Evolutionary conservation across 305 asterid genomes (phyloP), one percentile per base, ranked within the genome.

Genomic region (Plantago lanceolata): DNA sequence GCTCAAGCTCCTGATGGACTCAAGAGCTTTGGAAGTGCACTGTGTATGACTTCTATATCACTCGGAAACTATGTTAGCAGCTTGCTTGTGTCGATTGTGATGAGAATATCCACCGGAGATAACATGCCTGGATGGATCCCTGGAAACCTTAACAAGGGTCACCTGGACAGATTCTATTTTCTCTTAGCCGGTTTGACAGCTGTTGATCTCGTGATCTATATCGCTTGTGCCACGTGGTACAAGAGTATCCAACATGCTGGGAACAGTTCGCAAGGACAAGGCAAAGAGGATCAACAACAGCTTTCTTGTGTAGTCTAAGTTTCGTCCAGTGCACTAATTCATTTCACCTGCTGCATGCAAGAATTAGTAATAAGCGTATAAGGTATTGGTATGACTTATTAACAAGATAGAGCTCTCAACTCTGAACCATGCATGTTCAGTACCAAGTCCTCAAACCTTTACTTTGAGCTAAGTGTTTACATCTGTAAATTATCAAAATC

Each of bases 161-260:
- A 87, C 65, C 66, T 90, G 0, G 97, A 90, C 65, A 57, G 84
- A 65, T 87, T 90, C 55, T 90, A 79, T 69, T 90, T 88, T 45
- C 90, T 91, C 48, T 70, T 91, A 57, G 97, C 96, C 19, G 94
- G 85, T 5, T 54, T 88, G 44, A 91, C 96, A 3, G 81, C 80
- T 5, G 3, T 84, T n/a, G 86, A 91, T 76, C 70, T 91, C 69
- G 68, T 72, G 3, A 57, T 86, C 19, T 91, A 91, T 53, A 62
- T 89, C 16, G 81, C 69, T 1, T 79, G 83, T 63, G 96, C 98
- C 1, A 79, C 43, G 61, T 86, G 96, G 96, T 92, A 86, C 79
- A 68, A 78, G 60, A 73, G 73, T 67, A 81, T 81, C 67, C 86
- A 82, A 79, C 74, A 75, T 56, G 81, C 72, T 40, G 93, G 76